Base-by-base conservation (phyloP, 257 asterid species). In the Verbascum thapsus region DNA sequence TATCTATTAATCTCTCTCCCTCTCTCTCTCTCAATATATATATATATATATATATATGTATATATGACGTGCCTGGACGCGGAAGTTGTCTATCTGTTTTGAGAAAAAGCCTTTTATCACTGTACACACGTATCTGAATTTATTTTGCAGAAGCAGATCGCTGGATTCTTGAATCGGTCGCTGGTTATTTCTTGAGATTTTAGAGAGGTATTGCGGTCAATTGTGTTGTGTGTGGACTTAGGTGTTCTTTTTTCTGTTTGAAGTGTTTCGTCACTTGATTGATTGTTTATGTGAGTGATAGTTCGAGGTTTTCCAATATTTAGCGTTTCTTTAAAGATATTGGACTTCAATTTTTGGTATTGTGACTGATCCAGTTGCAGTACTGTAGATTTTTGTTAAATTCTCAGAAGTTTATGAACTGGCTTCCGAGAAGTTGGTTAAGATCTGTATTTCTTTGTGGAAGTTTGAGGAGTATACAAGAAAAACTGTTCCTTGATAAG, bases 121-220 rank as follows among this genome's bases (percentile, higher is more conserved):
- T 63, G 40, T 44, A 57, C n/a, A n/a, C n/a, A n/a, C n/a, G 54
- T 30, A 20, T 19, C 41, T 34, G 16, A 67, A 22, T 43, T 56
- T 58, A 20, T 70, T 70, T 68, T 10, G 73, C 59, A 34, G 79
- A 49, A 68, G 79, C 77, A 76, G 92, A 82, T 80, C 86, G 73
- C 66, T 20, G 65, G 72, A 26, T 71, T 72, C 57, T 68, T 68
- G 81, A 51, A 67, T 61, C 71, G 78, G 67, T 66, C 64, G 81
- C 64, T 56, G 80, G 49, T 74, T 70, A 19, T 69, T 64, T 65
- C 39, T 53, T 60, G 75, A 47, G 69, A 32, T 61, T 47, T 32
- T 34, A 16, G 67, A 7, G 62, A 54, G 53, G 26, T 58, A 53
- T 67, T 63, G 68, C 58, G 61, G 65, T 60, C 71, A 64, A 62